Percentiles rank a stretch among this genome's conserved stretches.
Conservation (phyloP, 2,329 filamentous ascomycete genomes). For the Botryosphaeria agaves region DNA sequence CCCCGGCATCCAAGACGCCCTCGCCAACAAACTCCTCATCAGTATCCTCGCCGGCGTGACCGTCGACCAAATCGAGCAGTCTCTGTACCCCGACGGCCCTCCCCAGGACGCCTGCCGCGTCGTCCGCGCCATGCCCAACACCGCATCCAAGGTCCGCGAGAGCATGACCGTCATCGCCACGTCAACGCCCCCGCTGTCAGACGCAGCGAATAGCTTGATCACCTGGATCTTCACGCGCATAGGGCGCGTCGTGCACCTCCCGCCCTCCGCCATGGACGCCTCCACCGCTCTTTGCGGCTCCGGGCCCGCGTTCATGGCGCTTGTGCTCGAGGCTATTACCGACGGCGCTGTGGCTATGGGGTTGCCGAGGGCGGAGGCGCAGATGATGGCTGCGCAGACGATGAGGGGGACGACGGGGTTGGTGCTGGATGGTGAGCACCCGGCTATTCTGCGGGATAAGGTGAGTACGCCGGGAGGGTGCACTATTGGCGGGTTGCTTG, state of each 20-base stretch:
- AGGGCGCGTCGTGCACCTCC: constrained; percentile 51
- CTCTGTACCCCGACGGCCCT: constrained; percentile 39
- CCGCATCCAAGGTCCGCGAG: constrained; percentile 59
- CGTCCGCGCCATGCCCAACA: constrained; percentile 74
- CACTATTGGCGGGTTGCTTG: constrained; percentile 56
- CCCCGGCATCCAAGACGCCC: constrained; percentile 51
- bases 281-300: constrained; percentile 58
- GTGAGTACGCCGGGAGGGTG: constrained; percentile 64
- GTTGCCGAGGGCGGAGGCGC: constrained; percentile 52
- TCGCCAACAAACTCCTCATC: constrained; percentile 66
- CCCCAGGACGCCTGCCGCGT: constrained; percentile 39
- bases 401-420: constrained; percentile 58
- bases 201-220: constrained; percentile 37
- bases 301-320: constrained; percentile 58
- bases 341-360: constrained; percentile 70
- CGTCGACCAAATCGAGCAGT: constrained; percentile 46
- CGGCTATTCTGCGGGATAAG: constrained; percentile 56
- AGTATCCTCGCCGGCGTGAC: constrained; percentile 67
- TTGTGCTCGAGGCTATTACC: constrained; percentile 58
- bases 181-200: constrained; percentile 38
- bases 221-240: constrained; percentile 65
- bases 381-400: constrained; percentile 61
- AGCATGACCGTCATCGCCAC: constrained; percentile 64
- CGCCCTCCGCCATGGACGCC: constrained; percentile 51
- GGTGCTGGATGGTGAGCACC: constrained; percentile 56